These are phyloP conservation scores for Chrysanthemum makinoi DNA, from an alignment of 129 eudicot genomes.

Conservation along the genomic window DNA sequence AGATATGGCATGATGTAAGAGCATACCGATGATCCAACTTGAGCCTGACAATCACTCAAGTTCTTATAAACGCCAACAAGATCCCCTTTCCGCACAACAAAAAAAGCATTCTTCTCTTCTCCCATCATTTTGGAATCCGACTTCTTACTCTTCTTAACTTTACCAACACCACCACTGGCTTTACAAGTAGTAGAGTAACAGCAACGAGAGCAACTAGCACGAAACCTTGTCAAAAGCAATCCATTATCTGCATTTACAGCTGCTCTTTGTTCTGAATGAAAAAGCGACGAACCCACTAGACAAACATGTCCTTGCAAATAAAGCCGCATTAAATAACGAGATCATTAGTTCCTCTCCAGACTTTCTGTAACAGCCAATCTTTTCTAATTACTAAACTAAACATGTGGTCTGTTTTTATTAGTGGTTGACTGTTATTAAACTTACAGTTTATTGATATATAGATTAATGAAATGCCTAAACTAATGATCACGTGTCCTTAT, in stretches of 20 bases:
- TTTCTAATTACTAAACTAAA: too few relatives aligned
- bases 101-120: conserved; percentile 79
- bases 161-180: conserved; percentile 30
- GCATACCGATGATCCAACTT: conserved; percentile 88
- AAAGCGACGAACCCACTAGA: conserved; percentile 24
- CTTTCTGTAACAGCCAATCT: conserved; percentile 37
- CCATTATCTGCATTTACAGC: conserved; percentile 37
- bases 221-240: conserved; percentile 40
- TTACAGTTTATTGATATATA: too few relatives aligned
- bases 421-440: too few relatives aligned
- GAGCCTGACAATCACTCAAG: conserved; percentile 89
- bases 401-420: neutral
- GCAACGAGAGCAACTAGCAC: conserved; percentile 14
- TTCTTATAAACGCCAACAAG: conserved; percentile 90
- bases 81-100: conserved; percentile 95
- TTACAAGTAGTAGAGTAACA: conserved; percentile 53
- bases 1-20: neutral
- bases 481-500: too few relatives aligned
- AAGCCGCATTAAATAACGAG: conserved; percentile 58
- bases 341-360: conserved; percentile 58
- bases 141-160: conserved; percentile 35
- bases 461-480: too few relatives aligned
- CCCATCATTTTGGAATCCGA: conserved; percentile 41
- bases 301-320: conserved; percentile 52
- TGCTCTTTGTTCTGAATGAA: conserved; percentile 36